Evolutionary conservation across 495 filamentous ascomycete genomes (phyloP).

Genomic region (Penicillium cosmopolitanum): DNA sequence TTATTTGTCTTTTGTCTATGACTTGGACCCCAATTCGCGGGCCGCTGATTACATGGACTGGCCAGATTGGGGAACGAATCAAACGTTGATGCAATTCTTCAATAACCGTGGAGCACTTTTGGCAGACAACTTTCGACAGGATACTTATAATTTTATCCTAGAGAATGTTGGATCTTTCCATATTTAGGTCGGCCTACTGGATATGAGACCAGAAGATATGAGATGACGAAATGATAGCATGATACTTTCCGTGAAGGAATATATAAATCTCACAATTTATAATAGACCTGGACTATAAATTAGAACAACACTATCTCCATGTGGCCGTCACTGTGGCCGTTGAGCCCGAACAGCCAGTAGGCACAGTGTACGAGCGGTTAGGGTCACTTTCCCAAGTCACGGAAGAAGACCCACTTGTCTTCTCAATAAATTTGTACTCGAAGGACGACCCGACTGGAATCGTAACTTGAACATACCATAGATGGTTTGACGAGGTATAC

Average conservation of each 20-base stretch:
- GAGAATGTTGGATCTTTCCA: conserved; percentile 49
- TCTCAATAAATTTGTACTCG: conserved; percentile 67
- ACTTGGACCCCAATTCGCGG: conserved; percentile 62
- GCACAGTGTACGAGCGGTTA: conserved; percentile 61
- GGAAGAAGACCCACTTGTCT: conserved; percentile 50
- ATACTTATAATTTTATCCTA: conserved; percentile 51
- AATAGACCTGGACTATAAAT: not conserved
- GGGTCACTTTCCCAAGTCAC: conserved; percentile 66
- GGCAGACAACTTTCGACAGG: conserved; percentile 61
- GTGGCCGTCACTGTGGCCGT: conserved; percentile 31
- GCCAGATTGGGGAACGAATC: conserved; percentile 62
- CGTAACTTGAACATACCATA: conserved; percentile 55
- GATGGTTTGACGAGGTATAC: conserved; percentile 56
- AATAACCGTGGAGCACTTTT: conserved; percentile 46
- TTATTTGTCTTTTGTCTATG: conserved; percentile 68
- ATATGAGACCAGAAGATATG: no score
- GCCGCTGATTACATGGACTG: conserved; percentile 50
- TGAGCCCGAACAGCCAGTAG: conserved; percentile 42
- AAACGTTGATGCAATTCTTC: conserved; percentile 62
- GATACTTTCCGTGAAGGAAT: no score
- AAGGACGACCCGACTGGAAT: conserved; percentile 55
- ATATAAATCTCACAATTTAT: no score
- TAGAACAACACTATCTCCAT: conserved; percentile 20
- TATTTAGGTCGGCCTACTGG: conserved; percentile 29
- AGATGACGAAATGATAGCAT: no score